Evolutionary conservation across 225 moss, liverwort and hornwort species (phyloP).

Genomic region (Sphagnum contortum): DNA sequence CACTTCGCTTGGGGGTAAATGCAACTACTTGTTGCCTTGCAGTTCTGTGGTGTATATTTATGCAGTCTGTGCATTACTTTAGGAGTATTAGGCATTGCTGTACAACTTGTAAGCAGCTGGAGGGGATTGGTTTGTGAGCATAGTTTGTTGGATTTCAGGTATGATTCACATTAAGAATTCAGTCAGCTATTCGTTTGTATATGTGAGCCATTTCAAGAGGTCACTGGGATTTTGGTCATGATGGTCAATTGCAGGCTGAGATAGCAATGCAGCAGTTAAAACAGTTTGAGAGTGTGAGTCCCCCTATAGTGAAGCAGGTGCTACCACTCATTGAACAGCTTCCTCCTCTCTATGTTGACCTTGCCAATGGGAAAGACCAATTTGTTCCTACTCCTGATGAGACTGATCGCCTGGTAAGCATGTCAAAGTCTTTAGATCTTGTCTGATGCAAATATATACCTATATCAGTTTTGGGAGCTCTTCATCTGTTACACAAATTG

Average conservation of each 20-base stretch:
- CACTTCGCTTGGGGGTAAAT: slow-evolving; percentile 10
- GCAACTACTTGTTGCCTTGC: not conserved
- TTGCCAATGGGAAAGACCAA: slow-evolving; percentile 65
- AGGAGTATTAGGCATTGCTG: too few species aligned
- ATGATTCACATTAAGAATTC: too few species aligned
- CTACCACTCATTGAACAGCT: slow-evolving; percentile 79
- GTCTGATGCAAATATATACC: too few species aligned
- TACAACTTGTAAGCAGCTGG: too few species aligned
- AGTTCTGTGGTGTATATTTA: too few species aligned
- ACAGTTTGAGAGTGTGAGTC: slow-evolving; percentile 63
- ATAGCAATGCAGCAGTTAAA: slow-evolving; percentile 37
- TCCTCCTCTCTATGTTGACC: slow-evolving; percentile 67
- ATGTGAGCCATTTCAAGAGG: too few species aligned
- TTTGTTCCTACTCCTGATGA: slow-evolving; percentile 65
- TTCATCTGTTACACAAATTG: too few species aligned
- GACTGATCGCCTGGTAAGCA: slow-evolving; percentile 59
- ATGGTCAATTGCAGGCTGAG: slow-evolving; percentile 45
- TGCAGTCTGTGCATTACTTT: too few species aligned
- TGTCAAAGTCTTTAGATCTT: not conserved
- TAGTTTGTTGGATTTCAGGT: too few species aligned
- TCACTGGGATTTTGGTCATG: not conserved
- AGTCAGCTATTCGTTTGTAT: too few species aligned
- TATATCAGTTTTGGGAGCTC: too few species aligned
- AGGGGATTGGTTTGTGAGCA: too few species aligned
- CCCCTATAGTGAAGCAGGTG: slow-evolving; percentile 73